Evolutionary conservation across 208 protist genomes (phyloP), one percentile per base, ranked within the genome.

Genomic region (Strigomonas culicis): DNA sequence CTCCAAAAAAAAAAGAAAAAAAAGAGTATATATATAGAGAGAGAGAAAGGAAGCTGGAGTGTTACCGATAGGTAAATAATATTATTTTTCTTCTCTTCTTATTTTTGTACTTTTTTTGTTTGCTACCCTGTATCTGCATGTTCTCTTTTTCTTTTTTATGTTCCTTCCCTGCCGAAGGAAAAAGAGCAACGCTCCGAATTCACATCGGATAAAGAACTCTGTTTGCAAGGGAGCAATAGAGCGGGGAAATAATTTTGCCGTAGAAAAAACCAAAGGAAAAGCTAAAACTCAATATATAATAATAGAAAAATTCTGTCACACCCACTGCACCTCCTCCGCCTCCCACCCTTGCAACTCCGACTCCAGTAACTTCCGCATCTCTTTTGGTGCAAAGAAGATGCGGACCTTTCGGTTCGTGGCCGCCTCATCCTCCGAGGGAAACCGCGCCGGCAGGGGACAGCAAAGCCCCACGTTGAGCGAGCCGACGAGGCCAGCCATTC

Each of bases 341-440:
- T 13, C 36, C 36, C 36, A 6, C 6, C 36, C 13, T 41, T 13
- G 8, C 36, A 6, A 41, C 13, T 13, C 6, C 36, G 13, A 13
- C 36, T 41, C 36, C 36, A 17, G 36, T 41, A 17, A 13, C 36
- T 41, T 6, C 36, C 13, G 36, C 36, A 41, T 76, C 99, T 97
- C 71, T 98, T 97, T n/a, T n/a, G n/a, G n/a, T n/a, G n/a, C n/a
- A n/a, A n/a, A n/a, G n/a, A n/a, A n/a, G n/a, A n/a, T n/a, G n/a
- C n/a, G n/a, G n/a, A n/a, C n/a, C n/a, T n/a, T n/a, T n/a, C n/a
- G n/a, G n/a, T n/a, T n/a, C n/a, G n/a, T n/a, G n/a, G n/a, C n/a
- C n/a, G n/a, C n/a, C n/a, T n/a, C n/a, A n/a, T n/a, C n/a, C n/a
- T n/a, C n/a, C n/a, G n/a, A 6, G 97, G 44, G 63, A 92, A 79